Evolutionary conservation across 768 basidiomycete genomes (phyloP).

Genomic region (Royoungia palumana): DNA sequence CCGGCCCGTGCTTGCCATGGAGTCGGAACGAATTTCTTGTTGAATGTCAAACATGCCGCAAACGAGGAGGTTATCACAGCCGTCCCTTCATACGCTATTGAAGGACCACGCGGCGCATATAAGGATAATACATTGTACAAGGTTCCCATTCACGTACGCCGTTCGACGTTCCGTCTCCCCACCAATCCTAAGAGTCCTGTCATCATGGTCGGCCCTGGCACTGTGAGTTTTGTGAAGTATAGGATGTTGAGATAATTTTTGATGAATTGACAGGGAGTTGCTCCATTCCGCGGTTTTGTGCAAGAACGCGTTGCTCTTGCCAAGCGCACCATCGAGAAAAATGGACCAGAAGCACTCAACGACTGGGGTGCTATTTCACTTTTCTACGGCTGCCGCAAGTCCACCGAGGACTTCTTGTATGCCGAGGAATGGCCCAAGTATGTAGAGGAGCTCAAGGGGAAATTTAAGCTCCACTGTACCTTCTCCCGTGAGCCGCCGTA

Average conservation of each 20-base stretch:
- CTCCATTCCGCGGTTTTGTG: constrained; percentile 98
- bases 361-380: constrained; percentile 96
- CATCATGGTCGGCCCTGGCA: constrained; percentile 99
- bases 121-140: constrained; percentile 68
- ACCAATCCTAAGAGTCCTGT: constrained; percentile 98
- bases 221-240: constrained; percentile 52
- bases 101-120: constrained; percentile 88
- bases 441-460: constrained; percentile 80
- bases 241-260: constrained; percentile 1
- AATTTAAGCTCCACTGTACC: constrained; percentile 84
- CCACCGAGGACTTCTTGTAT: constrained; percentile 90
- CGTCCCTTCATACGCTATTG: constrained; percentile 76
- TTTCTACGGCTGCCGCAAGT: constrained; percentile 94
- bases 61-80: constrained; percentile 54
- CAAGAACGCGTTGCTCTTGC: constrained; percentile 98
- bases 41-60: constrained; percentile 82
- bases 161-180: constrained; percentile 95
- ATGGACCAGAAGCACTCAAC: constrained; percentile 85
- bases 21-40: constrained; percentile 90
- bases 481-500: constrained; percentile 88
- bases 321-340: constrained; percentile 91
- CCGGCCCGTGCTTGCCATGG: constrained; percentile 74
- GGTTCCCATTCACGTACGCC: constrained; percentile 89
- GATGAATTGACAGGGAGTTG: constrained; percentile 71
- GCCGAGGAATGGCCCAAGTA: constrained; percentile 94